Evolutionary conservation across 176 grass and related monocot species (phyloP).

Genomic region (Aegilops tauschii): DNA sequence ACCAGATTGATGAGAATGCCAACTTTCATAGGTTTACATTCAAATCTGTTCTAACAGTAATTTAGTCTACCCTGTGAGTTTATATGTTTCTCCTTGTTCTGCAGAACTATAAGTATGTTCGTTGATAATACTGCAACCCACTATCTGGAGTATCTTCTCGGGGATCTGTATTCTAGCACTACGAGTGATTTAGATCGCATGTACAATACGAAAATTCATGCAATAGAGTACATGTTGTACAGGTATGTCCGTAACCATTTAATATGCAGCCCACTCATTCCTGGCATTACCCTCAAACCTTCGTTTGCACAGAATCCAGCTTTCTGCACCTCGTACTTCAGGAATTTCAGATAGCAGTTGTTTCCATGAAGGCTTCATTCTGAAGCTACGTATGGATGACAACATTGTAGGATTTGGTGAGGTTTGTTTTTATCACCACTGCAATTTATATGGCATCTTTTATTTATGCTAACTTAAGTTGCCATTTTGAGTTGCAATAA

Average conservation of each 20-base stretch:
- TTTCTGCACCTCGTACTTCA: conserved; percentile 70
- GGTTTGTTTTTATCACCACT: conserved; percentile 60
- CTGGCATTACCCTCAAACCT: conserved; percentile 24
- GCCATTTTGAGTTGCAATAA: neutral
- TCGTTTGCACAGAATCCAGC: conserved; percentile 67
- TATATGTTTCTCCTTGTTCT: conserved; percentile 24
- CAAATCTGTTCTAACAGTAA: conserved; percentile 10
- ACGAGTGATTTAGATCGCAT: conserved; percentile 28
- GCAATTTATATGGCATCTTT: neutral
- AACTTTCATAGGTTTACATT: conserved; percentile 71
- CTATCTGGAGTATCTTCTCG: conserved; percentile 58
- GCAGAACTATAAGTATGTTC: conserved; percentile 58
- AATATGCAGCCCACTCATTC: neutral
- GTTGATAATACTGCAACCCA: conserved; percentile 44
- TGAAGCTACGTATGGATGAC: conserved; percentile 62
- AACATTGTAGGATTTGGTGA: conserved; percentile 71
- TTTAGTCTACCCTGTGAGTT: conserved; percentile 1
- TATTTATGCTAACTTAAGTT: neutral
- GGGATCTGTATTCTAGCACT: conserved; percentile 30
- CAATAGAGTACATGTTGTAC: conserved; percentile 76
- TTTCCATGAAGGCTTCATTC: conserved; percentile 70
- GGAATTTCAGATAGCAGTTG: conserved; percentile 44
- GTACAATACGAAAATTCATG: conserved; percentile 43
- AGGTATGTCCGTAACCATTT: conserved; percentile 45
- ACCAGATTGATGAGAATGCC: conserved; percentile 64